phyloP scores from a whole-genome alignment of 805 yeast species.

The Pichia thaimueangensis region DNA sequence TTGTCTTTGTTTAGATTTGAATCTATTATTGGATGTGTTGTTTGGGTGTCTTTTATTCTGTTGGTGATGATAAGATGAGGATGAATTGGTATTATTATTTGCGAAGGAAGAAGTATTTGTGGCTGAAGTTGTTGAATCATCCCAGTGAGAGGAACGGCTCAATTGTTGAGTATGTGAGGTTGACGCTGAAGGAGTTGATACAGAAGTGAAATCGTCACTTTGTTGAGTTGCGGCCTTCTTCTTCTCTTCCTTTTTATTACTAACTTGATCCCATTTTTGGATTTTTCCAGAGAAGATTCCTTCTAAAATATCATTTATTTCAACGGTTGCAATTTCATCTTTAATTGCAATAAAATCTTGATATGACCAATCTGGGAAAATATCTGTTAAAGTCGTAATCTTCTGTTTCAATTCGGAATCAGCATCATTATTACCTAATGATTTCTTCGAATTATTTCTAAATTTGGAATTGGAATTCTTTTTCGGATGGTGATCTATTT shows the following conservation, averaged over 20 bases:
- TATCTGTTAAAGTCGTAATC: conserved; percentile 59
- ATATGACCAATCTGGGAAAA: conserved; percentile 91
- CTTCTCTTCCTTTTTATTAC: conserved; percentile 38
- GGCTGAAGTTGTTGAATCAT: conserved; percentile 4
- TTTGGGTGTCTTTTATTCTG: conserved; percentile 6
- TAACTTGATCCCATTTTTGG: conserved; percentile 90
- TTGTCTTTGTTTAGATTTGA: conserved; percentile 4
- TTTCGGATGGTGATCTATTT: conserved; percentile 18
- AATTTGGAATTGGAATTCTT: conserved; percentile 26
- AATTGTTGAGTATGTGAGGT: conserved; percentile 1
- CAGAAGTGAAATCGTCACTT: neutral
- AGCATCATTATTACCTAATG: conserved; percentile 20
- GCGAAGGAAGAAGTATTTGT: neutral
- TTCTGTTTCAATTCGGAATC: conserved; percentile 30
- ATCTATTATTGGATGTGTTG: conserved; percentile 3
- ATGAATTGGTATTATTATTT: neutral
- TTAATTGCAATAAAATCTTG: conserved; percentile 77
- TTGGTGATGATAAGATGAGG: conserved; percentile 5
- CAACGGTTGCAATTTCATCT: conserved; percentile 57
- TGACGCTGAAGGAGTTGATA: neutral
- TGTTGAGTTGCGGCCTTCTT: conserved; percentile 16
- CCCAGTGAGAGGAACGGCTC: conserved; percentile 10
- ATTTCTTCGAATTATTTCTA: conserved; percentile 40
- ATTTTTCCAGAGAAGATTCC: conserved; percentile 88
- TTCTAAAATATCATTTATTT: conserved; percentile 74